These are phyloP conservation scores for Collybia nuda DNA, from an alignment of 768 basidiomycete species.

Conservation along the genomic window DNA sequence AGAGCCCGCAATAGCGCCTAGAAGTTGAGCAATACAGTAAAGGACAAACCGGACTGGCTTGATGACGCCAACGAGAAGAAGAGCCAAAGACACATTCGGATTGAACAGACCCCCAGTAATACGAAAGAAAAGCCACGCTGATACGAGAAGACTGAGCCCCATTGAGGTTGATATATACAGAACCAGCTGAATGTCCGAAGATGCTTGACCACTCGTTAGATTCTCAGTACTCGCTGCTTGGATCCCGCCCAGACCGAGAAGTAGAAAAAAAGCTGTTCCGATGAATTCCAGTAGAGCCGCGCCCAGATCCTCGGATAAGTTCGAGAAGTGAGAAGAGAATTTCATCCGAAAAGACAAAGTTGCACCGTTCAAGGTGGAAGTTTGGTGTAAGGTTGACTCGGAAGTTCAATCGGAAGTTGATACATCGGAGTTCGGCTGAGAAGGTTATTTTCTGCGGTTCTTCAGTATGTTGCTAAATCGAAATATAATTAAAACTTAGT, in stretches of 20 bases:
- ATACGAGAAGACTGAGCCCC: conserved; percentile 61
- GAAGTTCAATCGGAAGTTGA: no score
- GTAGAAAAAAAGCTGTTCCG: conserved; percentile 61
- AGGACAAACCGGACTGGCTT: conserved; percentile 55
- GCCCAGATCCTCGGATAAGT: conserved; percentile 36
- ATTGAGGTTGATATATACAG: conserved; percentile 60
- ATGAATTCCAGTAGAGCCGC: conserved; percentile 59
- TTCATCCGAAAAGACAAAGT: background rate
- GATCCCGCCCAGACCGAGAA: conserved; percentile 64
- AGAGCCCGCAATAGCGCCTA: conserved; percentile 59
- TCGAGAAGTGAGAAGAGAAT: conserved; percentile 13
- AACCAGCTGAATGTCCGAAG: conserved; percentile 37
- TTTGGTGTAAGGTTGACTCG: no score
- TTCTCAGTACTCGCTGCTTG: conserved; percentile 50
- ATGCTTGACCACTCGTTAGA: conserved; percentile 15
- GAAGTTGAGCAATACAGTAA: conserved; percentile 60
- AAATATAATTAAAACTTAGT: no score
- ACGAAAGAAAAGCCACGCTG: conserved; percentile 69
- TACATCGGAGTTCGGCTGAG: no score
- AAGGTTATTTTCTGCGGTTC: no score
- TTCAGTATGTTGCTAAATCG: no score
- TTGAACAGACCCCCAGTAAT: conserved; percentile 66
- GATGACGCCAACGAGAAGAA: conserved; percentile 56
- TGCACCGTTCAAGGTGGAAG: no score
- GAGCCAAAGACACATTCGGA: conserved; percentile 58